A percentile compares a stretch with the other conserved stretches of the same genome.
Evolutionary conservation across 257 asterid genomes (phyloP).

Genomic region (Solanum pennellii): DNA sequence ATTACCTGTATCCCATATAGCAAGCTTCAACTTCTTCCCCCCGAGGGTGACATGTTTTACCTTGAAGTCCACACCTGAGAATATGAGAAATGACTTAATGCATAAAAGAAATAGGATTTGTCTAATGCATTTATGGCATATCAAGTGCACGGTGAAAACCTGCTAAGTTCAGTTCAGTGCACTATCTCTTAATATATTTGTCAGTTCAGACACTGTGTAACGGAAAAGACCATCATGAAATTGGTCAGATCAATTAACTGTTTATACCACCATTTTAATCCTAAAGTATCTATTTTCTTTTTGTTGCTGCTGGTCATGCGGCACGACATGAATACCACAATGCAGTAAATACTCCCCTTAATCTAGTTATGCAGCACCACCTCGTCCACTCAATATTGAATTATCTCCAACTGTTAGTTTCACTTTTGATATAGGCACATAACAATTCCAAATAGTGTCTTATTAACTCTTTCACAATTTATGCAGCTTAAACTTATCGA

Average conservation of each 20-base stretch:
- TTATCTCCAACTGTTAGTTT: not conserved
- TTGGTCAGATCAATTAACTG: not conserved
- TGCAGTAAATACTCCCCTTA: not conserved
- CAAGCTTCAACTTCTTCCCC: conserved; percentile 94
- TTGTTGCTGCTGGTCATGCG: not conserved
- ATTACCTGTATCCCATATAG: conserved; percentile 98
- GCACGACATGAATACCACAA: not conserved
- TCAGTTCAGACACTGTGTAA: not conserved
- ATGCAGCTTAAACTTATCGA: not conserved
- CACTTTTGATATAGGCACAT: not conserved
- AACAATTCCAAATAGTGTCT: not conserved
- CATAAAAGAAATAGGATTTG: not conserved
- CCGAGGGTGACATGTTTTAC: conserved; percentile 82
- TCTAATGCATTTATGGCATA: not conserved
- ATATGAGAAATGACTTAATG: not conserved
- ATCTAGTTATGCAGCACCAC: not conserved
- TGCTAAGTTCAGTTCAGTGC: not conserved
- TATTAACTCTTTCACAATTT: not conserved
- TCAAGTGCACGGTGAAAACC: not conserved
- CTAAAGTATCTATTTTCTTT: not conserved
- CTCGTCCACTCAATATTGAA: not conserved
- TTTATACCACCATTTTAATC: not conserved
- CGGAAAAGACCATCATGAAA: not conserved
- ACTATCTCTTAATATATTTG: not conserved
- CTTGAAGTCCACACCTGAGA: conserved; percentile 91